phyloP scores from a whole-genome alignment of 2,329 filamentous ascomycete genomes.

The Coleophoma crateriformis region DNA sequence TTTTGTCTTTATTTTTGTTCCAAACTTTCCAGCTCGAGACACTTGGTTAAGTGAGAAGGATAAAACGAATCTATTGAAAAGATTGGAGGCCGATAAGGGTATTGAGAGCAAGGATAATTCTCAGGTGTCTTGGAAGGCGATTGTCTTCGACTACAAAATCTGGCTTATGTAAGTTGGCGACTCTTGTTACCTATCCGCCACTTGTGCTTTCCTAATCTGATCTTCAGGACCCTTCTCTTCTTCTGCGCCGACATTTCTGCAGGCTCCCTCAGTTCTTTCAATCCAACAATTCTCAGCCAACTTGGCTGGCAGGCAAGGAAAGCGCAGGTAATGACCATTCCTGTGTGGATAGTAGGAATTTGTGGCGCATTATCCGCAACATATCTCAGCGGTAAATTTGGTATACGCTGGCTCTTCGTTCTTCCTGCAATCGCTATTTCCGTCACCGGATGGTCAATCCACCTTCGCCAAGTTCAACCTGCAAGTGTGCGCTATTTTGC shows the following conservation, averaged over 20 bases:
- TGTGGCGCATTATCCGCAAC: constrained; percentile 23
- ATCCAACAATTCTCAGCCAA: constrained; percentile 28
- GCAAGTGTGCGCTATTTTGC: constrained; percentile 26
- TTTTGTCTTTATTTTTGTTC: constrained; percentile 6
- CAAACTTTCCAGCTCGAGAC: constrained; percentile 4
- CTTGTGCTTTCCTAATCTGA: too few species aligned
- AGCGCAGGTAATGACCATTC: constrained; percentile 30
- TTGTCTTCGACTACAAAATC: constrained; percentile 18
- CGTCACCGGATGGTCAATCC: constrained; percentile 23
- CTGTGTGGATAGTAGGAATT: constrained; percentile 27
- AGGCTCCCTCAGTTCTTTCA: constrained; percentile 28
- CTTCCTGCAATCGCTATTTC: constrained; percentile 27
- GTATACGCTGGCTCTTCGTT: constrained; percentile 30
- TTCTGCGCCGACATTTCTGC: constrained; percentile 29
- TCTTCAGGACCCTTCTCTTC: constrained; percentile 14
- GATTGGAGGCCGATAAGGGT: constrained; percentile 9
- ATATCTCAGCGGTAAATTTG: constrained; percentile 23
- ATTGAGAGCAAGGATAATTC: constrained; percentile 2
- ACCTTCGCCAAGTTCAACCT: not conserved
- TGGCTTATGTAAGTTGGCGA: constrained; percentile 14
- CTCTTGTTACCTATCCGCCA: not conserved
- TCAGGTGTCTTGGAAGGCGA: constrained; percentile 5
- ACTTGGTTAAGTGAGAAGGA: constrained; percentile 6
- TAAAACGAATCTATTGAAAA: constrained; percentile 3
- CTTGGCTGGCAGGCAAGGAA: constrained; percentile 25